Conservation (phyloP, 176 grass and related monocot species). For the Oryza glaberrima region DNA sequence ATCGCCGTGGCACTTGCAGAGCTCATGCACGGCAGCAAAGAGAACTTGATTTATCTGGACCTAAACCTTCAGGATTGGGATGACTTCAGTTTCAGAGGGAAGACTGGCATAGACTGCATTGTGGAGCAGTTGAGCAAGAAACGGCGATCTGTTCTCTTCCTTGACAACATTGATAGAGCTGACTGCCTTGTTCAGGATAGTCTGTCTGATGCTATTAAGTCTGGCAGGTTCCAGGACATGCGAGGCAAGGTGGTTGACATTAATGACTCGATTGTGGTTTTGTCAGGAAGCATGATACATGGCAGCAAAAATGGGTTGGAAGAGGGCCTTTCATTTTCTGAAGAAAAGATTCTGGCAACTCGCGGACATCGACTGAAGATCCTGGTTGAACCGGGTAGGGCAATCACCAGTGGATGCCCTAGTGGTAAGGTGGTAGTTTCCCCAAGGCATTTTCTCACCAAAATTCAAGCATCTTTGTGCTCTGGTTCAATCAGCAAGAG, state of each 20-base stretch:
- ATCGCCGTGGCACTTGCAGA: slow-evolving; percentile 72
- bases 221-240: slow-evolving; percentile 63
- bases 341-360: slow-evolving; percentile 63
- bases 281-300: slow-evolving; percentile 52
- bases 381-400: slow-evolving; percentile 36
- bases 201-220: slow-evolving; percentile 53
- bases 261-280: slow-evolving; percentile 64
- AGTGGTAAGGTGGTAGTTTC: slow-evolving; percentile 39
- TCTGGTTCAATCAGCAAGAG: slow-evolving; percentile 53
- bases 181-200: slow-evolving; percentile 64
- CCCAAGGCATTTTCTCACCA: slow-evolving; percentile 15
- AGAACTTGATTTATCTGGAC: slow-evolving; percentile 73
- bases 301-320: slow-evolving; percentile 36
- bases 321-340: slow-evolving; percentile 52
- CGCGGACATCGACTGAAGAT: slow-evolving; percentile 69
- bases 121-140: slow-evolving; percentile 72
- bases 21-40: slow-evolving; percentile 59
- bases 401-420: not conserved
- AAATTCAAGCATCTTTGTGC: slow-evolving; percentile 31
- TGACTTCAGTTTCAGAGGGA: slow-evolving; percentile 63
- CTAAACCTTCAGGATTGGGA: slow-evolving; percentile 53
- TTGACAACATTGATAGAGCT: slow-evolving; percentile 80
- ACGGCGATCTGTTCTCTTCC: slow-evolving; percentile 62
- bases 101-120: slow-evolving; percentile 71
- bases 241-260: slow-evolving; percentile 56